Evolutionary conservation across 371 early-diverging fungal genomes (phyloP), one percentile per base, ranked within the genome.

Genomic region (Actinomortierella ambigua): DNA sequence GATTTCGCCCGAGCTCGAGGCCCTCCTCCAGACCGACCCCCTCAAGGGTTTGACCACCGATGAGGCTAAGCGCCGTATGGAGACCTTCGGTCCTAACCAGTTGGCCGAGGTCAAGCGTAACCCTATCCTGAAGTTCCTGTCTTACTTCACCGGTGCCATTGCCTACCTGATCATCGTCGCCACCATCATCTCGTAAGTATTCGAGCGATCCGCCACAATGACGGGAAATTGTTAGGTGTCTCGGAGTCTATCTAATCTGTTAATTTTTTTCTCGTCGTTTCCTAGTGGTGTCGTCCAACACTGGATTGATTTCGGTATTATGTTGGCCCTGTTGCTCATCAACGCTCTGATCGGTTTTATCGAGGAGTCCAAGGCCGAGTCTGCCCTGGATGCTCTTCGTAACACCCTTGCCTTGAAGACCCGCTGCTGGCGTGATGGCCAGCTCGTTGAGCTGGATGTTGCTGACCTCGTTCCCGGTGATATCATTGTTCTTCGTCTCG

Each of bases 291-390:
- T 81, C 24, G 79, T 88, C 55, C 66, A 77, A n/a, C 80, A 85
- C 59, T 89, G 87, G 88, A 65, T 90, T 22, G 93, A 96, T 63
- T 92, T 97, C 80, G 93, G 89, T 46, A 94, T 96, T 69, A 88
- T 97, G 46, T 68, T 92, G 18, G 88, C 79, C 23, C 81, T 97
- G 63, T 80, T 97, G 56, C 68, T 97, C 55, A 82, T 90, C 78
- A 97, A 97, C 77, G 97, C 97, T 26, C 55, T 85, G 58, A 94
- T 97, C 66, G 97, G 97, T 42, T 96, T 87, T 77, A 76, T 85
- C 52, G 94, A 96, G 73, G 97, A 96, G 77, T 87, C 94, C 47
- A 87, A 89, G 75, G 97, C 97, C 17, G 96, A 95, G 60, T 88
- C 88, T 18, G 95, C 96, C 29, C 81, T 97, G 46, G 93, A 93